Percentiles rank a stretch among this genome's conserved stretches.
Conservation (phyloP, 2,329 filamentous ascomycete genomes). For the Botrytis fragariae region DNA sequence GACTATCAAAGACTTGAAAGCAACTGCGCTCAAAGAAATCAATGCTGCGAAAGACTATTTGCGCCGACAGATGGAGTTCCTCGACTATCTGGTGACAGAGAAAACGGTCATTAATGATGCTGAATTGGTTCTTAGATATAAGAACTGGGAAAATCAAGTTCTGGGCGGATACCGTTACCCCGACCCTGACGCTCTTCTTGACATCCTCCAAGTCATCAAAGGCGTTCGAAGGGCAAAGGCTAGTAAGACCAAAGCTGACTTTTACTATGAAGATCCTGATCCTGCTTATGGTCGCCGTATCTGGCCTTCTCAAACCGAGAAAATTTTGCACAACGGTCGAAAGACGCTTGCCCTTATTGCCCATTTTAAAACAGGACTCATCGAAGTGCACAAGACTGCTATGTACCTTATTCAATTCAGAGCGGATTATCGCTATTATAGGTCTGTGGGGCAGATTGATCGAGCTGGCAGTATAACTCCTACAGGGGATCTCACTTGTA, state of each 20-base stretch:
- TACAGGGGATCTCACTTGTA: background rate
- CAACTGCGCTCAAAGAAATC: background rate
- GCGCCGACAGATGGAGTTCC: conserved; percentile 1
- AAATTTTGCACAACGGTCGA: background rate
- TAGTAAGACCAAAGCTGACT: background rate
- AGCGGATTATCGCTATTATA: conserved; percentile 3
- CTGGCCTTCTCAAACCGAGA: background rate
- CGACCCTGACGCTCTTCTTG: background rate
- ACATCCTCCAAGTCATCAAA: background rate
- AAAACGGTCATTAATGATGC: background rate
- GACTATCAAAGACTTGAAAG: background rate
- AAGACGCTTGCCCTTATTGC: background rate
- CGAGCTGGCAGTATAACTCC: background rate
- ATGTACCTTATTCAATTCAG: background rate
- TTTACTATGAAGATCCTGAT: background rate
- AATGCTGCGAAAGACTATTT: background rate
- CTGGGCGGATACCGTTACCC: background rate
- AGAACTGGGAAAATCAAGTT: background rate
- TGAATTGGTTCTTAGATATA: background rate
- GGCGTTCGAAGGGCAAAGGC: background rate
- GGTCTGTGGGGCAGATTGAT: background rate
- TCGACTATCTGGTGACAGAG: background rate
- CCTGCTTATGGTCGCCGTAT: background rate
- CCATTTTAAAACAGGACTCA: background rate
- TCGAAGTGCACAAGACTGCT: background rate